phyloP scores from a whole-genome alignment of 2,329 filamentous ascomycete genomes.

The Stromatinia cepivora region DNA sequence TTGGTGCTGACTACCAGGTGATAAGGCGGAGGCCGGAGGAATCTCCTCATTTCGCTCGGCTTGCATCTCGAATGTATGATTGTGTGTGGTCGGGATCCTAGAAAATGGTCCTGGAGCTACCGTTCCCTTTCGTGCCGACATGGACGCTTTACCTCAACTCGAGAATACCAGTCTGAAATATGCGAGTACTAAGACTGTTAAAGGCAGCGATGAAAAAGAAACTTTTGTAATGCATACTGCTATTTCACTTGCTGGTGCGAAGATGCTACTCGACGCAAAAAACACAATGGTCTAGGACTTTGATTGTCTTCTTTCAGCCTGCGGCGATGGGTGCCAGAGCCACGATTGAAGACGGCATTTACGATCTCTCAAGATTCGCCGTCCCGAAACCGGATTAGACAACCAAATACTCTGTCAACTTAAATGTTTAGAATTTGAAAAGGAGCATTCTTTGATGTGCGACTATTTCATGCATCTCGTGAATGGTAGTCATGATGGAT shows the following conservation, averaged over 20 bases:
- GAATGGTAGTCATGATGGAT: not conserved
- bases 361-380: constrained; percentile 34
- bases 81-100: constrained; percentile 51
- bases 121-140: constrained; percentile 60
- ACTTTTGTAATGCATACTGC: constrained; percentile 65
- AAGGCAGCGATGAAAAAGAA: constrained; percentile 48
- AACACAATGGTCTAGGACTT: constrained; percentile 58
- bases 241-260: constrained; percentile 55
- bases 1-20: not conserved
- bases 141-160: constrained; percentile 59
- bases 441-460: not conserved
- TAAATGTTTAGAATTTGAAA: too few species aligned
- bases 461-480: too few species aligned
- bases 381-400: not conserved
- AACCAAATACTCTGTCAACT: not conserved
- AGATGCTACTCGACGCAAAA: constrained; percentile 48
- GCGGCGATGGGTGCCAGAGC: constrained; percentile 61
- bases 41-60: not conserved
- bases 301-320: constrained; percentile 67
- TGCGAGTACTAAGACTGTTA: constrained; percentile 46
- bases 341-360: constrained; percentile 62
- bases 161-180: constrained; percentile 58
- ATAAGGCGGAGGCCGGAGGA: not conserved
- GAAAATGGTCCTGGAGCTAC: constrained; percentile 56
- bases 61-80: not conserved